Evolutionary conservation across 2,329 filamentous ascomycete species (phyloP).

Genomic region (Cordyceps cateniannulata): DNA sequence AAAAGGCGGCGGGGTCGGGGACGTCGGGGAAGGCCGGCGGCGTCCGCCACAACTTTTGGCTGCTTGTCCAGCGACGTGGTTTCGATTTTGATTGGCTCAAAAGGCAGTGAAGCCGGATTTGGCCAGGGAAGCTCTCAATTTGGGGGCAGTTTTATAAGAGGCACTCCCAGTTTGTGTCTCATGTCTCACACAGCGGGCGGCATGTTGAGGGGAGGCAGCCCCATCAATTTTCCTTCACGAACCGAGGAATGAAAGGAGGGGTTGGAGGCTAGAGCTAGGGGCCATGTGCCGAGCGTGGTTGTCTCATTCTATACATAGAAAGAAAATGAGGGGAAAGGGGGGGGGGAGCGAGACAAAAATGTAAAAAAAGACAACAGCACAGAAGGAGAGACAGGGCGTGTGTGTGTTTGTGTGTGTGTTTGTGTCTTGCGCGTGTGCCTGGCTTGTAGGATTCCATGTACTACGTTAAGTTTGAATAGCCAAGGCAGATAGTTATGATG

Average conservation of each 20-base stretch:
- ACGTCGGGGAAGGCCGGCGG: too few relatives aligned
- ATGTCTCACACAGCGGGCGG: background rate
- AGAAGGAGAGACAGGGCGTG: background rate
- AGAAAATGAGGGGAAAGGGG: background rate
- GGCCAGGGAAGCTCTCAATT: too few relatives aligned
- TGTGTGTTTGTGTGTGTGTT: too few relatives aligned
- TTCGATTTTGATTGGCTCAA: too few relatives aligned
- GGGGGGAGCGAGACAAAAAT: background rate
- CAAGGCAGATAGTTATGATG: too few relatives aligned
- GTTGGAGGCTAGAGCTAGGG: background rate
- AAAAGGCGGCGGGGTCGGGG: too few relatives aligned
- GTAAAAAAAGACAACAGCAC: background rate
- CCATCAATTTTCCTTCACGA: background rate
- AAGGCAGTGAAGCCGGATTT: too few relatives aligned
- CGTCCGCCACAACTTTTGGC: too few relatives aligned
- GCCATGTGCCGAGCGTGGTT: conserved; percentile 6
- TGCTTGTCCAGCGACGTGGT: too few relatives aligned
- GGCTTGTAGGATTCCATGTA: background rate
- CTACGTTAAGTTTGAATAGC: too few relatives aligned
- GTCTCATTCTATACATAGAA: conserved; percentile 7
- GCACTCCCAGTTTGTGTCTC: too few relatives aligned
- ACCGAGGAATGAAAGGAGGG: conserved; percentile 5
- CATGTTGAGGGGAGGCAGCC: background rate
- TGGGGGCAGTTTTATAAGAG: background rate
- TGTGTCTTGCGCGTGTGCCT: too few relatives aligned